Evolutionary conservation across 306 rosid genomes (phyloP), one percentile per base, ranked within the genome.

Genomic region (Rosa lucieae): DNA sequence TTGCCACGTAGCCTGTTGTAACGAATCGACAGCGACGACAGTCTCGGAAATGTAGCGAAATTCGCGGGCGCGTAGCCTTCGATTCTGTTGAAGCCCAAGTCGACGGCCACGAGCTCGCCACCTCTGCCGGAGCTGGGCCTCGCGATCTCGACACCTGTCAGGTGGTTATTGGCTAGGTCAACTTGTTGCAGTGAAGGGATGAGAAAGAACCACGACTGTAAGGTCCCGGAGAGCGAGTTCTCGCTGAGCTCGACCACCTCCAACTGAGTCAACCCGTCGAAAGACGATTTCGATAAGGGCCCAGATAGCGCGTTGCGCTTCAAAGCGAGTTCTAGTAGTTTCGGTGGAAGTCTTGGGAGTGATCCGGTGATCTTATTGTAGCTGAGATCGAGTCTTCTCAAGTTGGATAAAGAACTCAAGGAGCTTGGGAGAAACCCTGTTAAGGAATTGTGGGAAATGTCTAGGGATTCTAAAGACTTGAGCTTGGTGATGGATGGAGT

Each of bases 201-300:
- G 15, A 79, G 83, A 40, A 95, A 95, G 78, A 95, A 80, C 99
- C 99, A 95, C 3, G 89, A 6, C 21, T 78, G 80, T 1, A 92
- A 26, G 0, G 80, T 75, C 6, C 97, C 97, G 29, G 83, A 9
- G 75, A 94, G 67, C 4, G 78, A 52, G 75, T 94, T 94, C 26
- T 94, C 88, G 49, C 97, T 89, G 67, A 92, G 92, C 56, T 94
- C 99, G 70, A 92, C 85, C 15, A 94, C 97, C 59, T 88, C 95
- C 68, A 94, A 39, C 55, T 89, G 87, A 46, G 82, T 81, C 21
- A 86, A 40, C 8, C 77, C 87, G 3, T 73, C 74, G n/a, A 94
- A 92, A 0, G 85, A 83, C 7, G 86, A 59, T 78, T 89, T 84
- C 3, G 65, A 74, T 9, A 94, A 82, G 43, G 82, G n/a, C 83